Evolutionary conservation across 805 yeast species (phyloP).

Genomic region (Zygosaccharomyces siamensis): DNA sequence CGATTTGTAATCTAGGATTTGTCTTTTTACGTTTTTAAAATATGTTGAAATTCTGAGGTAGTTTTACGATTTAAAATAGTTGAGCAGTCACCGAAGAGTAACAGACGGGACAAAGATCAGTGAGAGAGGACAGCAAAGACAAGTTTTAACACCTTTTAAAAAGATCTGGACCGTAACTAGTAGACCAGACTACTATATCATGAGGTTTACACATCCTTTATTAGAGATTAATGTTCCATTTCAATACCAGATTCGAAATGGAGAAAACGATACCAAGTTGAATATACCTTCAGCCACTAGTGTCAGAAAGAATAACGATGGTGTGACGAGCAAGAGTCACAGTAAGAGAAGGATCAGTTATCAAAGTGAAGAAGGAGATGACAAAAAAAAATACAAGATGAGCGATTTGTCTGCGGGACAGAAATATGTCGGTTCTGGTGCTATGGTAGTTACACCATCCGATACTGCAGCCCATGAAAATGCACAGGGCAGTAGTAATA

Average conservation of each 20-base stretch:
- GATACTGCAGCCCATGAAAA: slow-evolving; percentile 5
- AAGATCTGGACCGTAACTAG: background rate
- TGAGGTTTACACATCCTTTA: slow-evolving; percentile 23
- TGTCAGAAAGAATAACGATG: slow-evolving; percentile 1
- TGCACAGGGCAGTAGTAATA: background rate
- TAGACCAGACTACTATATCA: background rate
- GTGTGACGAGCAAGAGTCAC: background rate
- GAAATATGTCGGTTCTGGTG: slow-evolving; percentile 4
- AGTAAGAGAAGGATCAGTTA: slow-evolving; percentile 11
- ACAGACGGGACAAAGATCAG: background rate
- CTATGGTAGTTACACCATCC: slow-evolving; percentile 5
- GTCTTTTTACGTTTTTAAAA: background rate
- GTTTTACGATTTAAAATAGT: background rate
- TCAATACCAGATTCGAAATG: slow-evolving; percentile 17
- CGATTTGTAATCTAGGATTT: background rate
- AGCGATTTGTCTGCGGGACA: slow-evolving; percentile 7
- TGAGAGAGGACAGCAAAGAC: background rate
- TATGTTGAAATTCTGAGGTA: background rate
- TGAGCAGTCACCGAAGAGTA: background rate
- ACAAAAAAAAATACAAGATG: slow-evolving; percentile 6
- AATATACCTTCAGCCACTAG: background rate
- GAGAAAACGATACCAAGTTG: slow-evolving; percentile 1
- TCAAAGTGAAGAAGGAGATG: slow-evolving; percentile 8
- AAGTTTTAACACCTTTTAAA: background rate
- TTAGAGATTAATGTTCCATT: slow-evolving; percentile 28